Base-by-base conservation (phyloP, 768 basidiomycete genomes). In the Agaricus blazei region DNA sequence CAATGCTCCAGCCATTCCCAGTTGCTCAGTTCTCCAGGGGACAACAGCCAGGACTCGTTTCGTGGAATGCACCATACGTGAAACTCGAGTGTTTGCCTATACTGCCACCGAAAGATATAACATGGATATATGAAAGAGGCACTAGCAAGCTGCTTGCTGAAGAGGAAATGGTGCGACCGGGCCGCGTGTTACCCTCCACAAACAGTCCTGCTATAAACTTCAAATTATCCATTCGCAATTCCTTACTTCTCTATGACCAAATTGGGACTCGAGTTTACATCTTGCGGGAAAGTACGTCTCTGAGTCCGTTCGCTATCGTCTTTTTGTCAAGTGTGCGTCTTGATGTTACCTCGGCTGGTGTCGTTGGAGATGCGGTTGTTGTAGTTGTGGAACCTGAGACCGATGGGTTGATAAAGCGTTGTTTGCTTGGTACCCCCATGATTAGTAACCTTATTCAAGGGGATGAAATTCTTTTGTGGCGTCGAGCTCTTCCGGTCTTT, bases 301-400 rank as follows among this genome's bases (percentile, higher is more conserved):
- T 46, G 12, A 34, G 9, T 23, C 51, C 54, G 41, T 64, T 79
- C 52, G 72, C 77, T 0, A 26, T 82, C 28, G 63, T 85, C 42
- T 75, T 84, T 59, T 60, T 84, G 53, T 70, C 72, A 36, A 62
- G 65, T 27, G 62, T 84, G 41, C 71, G 76, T 4, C 67, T 78
- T 29, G 83, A 85, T 59, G 52, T 79, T 6, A 63, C 70, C 1
- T 74, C 77, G 1, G 75, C 80, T 58, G 81, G 82, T 0, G 48
- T 84, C 2, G 64, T 84, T 15, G 72, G 70, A 19, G 79, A 84
- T 56, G 74, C 72, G 3, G 82, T 70, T 61, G 69, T 79, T 5
- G 64, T 78, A 2, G 75, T 79, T 1, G 64, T 75, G 28, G 65
- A 63, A 5, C 15, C 56, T 2, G 42, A 34, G 3, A 43, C 70